Percentiles rank a stretch among this genome's conserved stretches.
Conservation (phyloP, 257 asterid species). For the Lycium barbarum region DNA sequence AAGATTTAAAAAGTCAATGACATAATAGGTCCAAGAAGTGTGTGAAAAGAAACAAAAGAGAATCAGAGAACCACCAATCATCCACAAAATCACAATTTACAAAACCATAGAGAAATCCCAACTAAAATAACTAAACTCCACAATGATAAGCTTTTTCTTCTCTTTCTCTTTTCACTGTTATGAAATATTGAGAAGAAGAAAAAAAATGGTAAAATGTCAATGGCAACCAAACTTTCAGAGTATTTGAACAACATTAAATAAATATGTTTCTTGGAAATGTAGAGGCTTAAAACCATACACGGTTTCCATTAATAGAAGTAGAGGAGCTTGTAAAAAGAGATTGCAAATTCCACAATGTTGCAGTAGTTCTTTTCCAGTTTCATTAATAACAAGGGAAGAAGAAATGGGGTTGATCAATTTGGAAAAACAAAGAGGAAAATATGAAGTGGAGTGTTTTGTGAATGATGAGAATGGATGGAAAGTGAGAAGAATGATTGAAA, state of each 20-base stretch:
- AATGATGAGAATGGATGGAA: conserved; percentile 61
- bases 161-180: not conserved
- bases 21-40: too few species aligned
- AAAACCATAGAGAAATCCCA: too few species aligned
- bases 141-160: too few species aligned
- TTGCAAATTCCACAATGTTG: not conserved
- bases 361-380: conserved; percentile 4
- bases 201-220: conserved; percentile 52
- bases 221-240: conserved; percentile 46
- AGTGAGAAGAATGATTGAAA: conserved; percentile 73
- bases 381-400: not conserved
- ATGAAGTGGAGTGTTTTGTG: conserved; percentile 41
- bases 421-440: conserved; percentile 29
- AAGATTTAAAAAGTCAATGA: too few species aligned
- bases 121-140: too few species aligned
- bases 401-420: not conserved
- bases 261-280: conserved; percentile 41
- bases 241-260: conserved; percentile 33
- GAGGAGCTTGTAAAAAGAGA: not conserved
- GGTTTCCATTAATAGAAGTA: not conserved
- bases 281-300: not conserved
- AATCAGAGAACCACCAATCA: too few species aligned
- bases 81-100: too few species aligned
- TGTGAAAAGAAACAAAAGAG: too few species aligned
- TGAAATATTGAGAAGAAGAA: not conserved